Evolutionary conservation across 2,329 filamentous ascomycete species (phyloP).

Genomic region (Aureobasidium leucospermi): DNA sequence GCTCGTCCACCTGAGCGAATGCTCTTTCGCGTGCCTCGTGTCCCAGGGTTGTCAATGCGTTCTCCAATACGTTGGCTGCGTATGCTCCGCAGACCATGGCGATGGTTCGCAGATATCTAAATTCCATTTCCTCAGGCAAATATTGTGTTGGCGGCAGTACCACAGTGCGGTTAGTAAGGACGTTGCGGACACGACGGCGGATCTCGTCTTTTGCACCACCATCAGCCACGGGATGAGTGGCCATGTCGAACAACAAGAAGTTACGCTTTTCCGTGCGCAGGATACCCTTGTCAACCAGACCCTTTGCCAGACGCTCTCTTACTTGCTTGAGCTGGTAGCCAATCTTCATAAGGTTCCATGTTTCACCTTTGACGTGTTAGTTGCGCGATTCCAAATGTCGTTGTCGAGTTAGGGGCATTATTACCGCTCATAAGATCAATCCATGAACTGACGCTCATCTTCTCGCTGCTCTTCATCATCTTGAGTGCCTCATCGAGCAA

Average conservation of each 20-base stretch:
- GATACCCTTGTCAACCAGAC: conserved; percentile 96
- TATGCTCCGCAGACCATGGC: conserved; percentile 97
- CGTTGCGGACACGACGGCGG: conserved; percentile 79
- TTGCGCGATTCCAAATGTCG: neutral
- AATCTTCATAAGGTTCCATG: conserved; percentile 99
- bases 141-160: conserved; percentile 82
- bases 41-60: conserved; percentile 86
- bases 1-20: conserved; percentile 93
- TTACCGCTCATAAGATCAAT: conserved; percentile 98
- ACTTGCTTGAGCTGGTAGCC: conserved; percentile 99
- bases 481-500: conserved; percentile 95
- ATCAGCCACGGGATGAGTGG: conserved; percentile 93
- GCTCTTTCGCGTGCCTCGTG: conserved; percentile 91
- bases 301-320: conserved; percentile 92
- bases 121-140: conserved; percentile 88
- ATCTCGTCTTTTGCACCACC: conserved; percentile 97
- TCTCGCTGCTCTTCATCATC: conserved; percentile 99
- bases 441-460: conserved; percentile 99
- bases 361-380: conserved; percentile 62
- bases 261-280: conserved; percentile 98
- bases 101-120: conserved; percentile 84
- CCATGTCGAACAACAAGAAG: conserved; percentile 99
- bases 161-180: conserved; percentile 89
- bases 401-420: conserved; percentile 20
- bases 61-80: conserved; percentile 95